These are phyloP conservation scores for Dioszegia crocea DNA, from an alignment of 768 basidiomycete genomes.

Conservation along the genomic window DNA sequence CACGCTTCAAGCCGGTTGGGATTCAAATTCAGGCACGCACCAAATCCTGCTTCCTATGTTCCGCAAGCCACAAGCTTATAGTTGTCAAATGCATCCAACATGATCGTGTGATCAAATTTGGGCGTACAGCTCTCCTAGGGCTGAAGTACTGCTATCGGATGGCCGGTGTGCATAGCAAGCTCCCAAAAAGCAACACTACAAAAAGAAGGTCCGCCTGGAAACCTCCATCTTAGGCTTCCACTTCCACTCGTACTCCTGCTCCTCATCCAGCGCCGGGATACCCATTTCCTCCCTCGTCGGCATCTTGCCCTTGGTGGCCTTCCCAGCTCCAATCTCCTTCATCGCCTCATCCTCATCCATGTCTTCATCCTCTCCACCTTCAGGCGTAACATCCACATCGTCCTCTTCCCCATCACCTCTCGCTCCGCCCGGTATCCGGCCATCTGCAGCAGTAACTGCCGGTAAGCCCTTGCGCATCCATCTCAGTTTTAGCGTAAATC, in stretches of 20 bases:
- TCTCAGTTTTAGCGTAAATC: slow-evolving; percentile 88
- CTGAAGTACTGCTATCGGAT: too few relatives aligned
- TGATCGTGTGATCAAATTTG: too few relatives aligned
- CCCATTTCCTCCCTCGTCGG: slow-evolving; percentile 21
- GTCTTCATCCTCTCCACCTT: slow-evolving; percentile 26
- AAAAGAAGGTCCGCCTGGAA: slow-evolving; percentile 81
- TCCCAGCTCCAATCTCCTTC: slow-evolving; percentile 29
- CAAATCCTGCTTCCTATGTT: too few relatives aligned
- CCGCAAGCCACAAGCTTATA: not conserved
- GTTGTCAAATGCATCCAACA: not conserved
- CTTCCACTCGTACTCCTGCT: slow-evolving; percentile 49
- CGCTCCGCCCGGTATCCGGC: slow-evolving; percentile 36
- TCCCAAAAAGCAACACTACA: too few relatives aligned
- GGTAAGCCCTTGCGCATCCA: slow-evolving; percentile 86
- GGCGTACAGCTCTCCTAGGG: too few relatives aligned
- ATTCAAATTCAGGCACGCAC: too few relatives aligned
- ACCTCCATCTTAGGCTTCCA: slow-evolving; percentile 84
- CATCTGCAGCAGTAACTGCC: slow-evolving; percentile 57
- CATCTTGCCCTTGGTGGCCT: slow-evolving; percentile 21
- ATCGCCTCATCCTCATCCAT: slow-evolving; percentile 40
- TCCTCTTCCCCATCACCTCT: slow-evolving; percentile 41
- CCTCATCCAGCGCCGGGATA: slow-evolving; percentile 45
- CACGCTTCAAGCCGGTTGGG: too few relatives aligned
- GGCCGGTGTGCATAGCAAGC: too few relatives aligned
- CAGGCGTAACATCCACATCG: slow-evolving; percentile 22